These are phyloP conservation scores for Neonectria faginata DNA, from an alignment of 2,329 filamentous ascomycete species.

Conservation along the genomic window DNA sequence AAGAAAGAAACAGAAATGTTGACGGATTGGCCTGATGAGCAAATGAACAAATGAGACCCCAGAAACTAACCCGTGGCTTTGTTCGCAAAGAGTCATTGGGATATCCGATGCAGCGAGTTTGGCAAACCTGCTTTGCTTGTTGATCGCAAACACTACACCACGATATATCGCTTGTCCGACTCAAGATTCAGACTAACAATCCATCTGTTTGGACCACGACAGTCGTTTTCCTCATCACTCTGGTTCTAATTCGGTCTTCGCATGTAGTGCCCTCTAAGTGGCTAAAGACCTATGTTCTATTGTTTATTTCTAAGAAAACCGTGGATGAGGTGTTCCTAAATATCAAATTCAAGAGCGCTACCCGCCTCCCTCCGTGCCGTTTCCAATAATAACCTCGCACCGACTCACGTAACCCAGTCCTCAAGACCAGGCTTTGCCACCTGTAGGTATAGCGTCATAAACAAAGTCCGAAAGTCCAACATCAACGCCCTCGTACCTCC, in stretches of 20 bases:
- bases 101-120: too few species aligned
- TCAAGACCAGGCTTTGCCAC: constrained; percentile 1
- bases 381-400: not conserved
- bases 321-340: not conserved
- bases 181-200: too few species aligned
- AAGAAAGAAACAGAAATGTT: too few species aligned
- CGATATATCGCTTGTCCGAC: too few species aligned
- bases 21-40: too few species aligned
- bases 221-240: not conserved
- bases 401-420: not conserved
- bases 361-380: not conserved
- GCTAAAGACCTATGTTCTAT: not conserved
- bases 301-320: not conserved
- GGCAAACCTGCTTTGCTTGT: too few species aligned
- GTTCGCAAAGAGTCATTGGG: too few species aligned
- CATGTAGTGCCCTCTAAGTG: not conserved
- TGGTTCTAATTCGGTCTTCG: not conserved
- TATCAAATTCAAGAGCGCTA: not conserved
- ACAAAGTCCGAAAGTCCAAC: not conserved
- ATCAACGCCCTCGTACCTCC: not conserved
- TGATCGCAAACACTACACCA: too few species aligned
- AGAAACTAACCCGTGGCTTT: too few species aligned
- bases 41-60: too few species aligned
- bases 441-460: not conserved
- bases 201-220: too few species aligned